Evolutionary conservation across 805 yeast genomes (phyloP).

Genomic region (Nakazawaea sp.): DNA sequence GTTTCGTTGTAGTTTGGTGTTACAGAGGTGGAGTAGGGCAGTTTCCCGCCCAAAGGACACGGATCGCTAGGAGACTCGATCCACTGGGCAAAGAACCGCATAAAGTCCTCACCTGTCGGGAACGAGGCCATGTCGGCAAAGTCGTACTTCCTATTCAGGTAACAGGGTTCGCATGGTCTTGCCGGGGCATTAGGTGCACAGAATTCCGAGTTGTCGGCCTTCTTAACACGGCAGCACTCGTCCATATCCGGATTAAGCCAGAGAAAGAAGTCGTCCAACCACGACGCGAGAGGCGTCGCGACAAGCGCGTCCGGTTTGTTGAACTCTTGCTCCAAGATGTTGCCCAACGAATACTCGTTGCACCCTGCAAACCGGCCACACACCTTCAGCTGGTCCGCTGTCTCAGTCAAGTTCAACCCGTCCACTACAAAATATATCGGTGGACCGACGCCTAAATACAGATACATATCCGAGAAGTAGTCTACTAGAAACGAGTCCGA

Average conservation of each 20-base stretch:
- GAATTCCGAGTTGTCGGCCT: constrained; percentile 42
- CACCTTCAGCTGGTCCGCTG: constrained; percentile 59
- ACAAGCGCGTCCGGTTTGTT: constrained; percentile 64
- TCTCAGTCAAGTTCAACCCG: constrained; percentile 53
- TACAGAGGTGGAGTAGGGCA: constrained; percentile 71
- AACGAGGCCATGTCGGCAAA: constrained; percentile 81
- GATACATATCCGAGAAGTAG: constrained; percentile 72
- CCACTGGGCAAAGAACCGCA: constrained; percentile 74
- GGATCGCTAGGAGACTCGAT: constrained; percentile 75
- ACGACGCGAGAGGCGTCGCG: constrained; percentile 78
- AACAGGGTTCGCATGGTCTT: constrained; percentile 71
- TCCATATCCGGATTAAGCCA: constrained; percentile 85
- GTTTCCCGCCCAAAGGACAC: constrained; percentile 94
- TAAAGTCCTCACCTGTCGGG: constrained; percentile 66
- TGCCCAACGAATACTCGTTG: constrained; percentile 68
- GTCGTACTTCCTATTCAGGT: constrained; percentile 43
- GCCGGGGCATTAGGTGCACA: constrained; percentile 65
- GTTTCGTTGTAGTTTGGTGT: constrained; percentile 31
- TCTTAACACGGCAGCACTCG: constrained; percentile 75
- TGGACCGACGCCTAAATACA: constrained; percentile 79
- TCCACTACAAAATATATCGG: constrained; percentile 85
- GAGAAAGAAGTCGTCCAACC: constrained; percentile 87
- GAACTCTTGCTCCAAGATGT: constrained; percentile 79
- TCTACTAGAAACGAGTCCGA: constrained; percentile 71
- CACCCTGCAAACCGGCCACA: constrained; percentile 90